Conservation (phyloP, 2,329 filamentous ascomycete genomes). For the Penicillium aurantiogriseum region DNA sequence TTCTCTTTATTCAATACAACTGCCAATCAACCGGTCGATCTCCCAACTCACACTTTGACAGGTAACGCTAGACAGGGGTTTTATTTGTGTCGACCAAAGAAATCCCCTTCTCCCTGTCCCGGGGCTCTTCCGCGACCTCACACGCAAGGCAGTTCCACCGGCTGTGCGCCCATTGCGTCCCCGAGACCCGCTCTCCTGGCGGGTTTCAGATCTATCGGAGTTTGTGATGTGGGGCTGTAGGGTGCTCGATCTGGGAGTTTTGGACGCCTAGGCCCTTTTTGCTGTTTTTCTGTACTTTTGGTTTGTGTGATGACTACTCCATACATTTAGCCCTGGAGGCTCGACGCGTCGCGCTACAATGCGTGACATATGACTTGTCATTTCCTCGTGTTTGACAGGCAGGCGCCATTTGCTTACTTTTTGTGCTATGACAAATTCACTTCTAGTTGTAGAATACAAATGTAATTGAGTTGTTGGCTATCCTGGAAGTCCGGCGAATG, state of each 20-base stretch:
- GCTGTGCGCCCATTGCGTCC: conserved; percentile 9
- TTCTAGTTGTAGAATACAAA: neutral
- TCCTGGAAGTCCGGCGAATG: neutral
- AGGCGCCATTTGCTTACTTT: neutral
- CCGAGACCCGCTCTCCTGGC: conserved; percentile 8
- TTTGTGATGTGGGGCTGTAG: neutral
- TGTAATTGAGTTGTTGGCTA: neutral
- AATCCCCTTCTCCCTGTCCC: neutral
- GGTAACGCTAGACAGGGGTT: conserved; percentile 3
- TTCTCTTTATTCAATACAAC: neutral
- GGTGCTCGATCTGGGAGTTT: neutral
- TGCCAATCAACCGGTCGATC: neutral
- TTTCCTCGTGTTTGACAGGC: conserved; percentile 5
- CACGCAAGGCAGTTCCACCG: conserved; percentile 10
- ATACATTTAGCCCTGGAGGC: neutral
- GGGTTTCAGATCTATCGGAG: conserved; percentile 23
- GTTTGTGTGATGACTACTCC: neutral
- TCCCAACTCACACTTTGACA: neutral
- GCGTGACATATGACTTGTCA: conserved; percentile 2
- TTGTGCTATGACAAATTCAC: neutral
- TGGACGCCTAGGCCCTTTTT: neutral
- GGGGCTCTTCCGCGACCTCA: neutral
- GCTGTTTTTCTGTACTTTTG: neutral
- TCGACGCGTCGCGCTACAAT: neutral
- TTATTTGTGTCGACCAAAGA: neutral